Base-by-base conservation (phyloP, 129 eudicot genomes). In the sunflower (Helianthus annuus) region DNA sequence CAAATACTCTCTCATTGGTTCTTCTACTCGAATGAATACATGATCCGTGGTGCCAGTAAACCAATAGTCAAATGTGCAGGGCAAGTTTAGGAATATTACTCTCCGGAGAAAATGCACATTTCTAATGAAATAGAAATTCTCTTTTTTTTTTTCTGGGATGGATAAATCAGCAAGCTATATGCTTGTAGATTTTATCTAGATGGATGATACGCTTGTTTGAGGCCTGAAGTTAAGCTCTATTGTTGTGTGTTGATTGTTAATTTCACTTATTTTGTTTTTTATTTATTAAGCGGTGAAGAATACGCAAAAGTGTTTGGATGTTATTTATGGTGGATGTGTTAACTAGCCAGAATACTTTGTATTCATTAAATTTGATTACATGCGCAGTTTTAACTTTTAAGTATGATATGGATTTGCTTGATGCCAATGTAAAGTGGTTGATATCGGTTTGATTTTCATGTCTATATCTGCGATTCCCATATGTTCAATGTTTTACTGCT, bases 391-490 rank as follows among this genome's bases (percentile, higher is more conserved):
- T 14, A 52, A 32, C 42, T 7, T 36, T 61, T 14, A 52, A 15
- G 36, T 36, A 69, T 53, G 63, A 10, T 69, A 69, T 69, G 4
- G 74, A 2, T 69, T 69, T 52, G 16, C 11, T 5, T 69, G 63
- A 52, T 53, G 74, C 74, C 60, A 54, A 17, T 54, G 52, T 54
- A 10, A 70, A 17, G 6, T 19, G 74, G 64, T 54, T 54, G 45
- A 70, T 39, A 54, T 36, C 1, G 17, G 36, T 69, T 69, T 69
- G 6, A 24, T 49, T 68, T 68, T 55, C 73, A 68, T 32, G 34
- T 68, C 27, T n/a, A 48, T 51, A 49, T 68, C 10, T 19, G 52
- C 29, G 59, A 8, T 48, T 45, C 55, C 55, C 16, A 14, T 67
- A 36, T 34, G 36, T 9, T 46, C 16, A 51, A 2, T 8, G 16